Conservation (phyloP, 225 moss, liverwort and hornwort species). For the Neckera pumila region DNA sequence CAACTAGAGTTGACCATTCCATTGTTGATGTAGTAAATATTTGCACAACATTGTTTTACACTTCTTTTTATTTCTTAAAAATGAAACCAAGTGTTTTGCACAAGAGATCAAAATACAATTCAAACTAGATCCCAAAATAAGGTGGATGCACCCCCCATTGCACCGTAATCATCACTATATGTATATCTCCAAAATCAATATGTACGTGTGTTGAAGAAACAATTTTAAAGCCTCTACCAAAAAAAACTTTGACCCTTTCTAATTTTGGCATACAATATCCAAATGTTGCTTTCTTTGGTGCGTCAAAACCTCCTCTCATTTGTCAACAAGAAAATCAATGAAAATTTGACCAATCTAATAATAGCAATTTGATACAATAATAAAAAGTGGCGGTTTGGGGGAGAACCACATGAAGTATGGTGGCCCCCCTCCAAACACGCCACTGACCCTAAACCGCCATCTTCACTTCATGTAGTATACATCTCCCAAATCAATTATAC, state of each 20-base stretch:
- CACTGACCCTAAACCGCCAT: accelerated
- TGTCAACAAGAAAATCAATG: neutral
- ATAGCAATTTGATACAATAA: neutral
- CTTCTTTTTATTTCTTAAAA: neutral
- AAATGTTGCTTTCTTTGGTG: neutral
- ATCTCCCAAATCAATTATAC: neutral
- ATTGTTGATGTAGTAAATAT: accelerated
- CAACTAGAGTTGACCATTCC: neutral
- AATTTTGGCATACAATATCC: accelerated
- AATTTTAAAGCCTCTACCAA: neutral
- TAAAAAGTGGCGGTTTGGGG: accelerated
- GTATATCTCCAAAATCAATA: neutral
- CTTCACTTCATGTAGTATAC: neutral
- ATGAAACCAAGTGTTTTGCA: neutral
- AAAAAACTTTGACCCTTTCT: neutral
- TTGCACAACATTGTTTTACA: accelerated
- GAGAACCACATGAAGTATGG: neutral
- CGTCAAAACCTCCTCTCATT: accelerated
- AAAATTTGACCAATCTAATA: neutral
- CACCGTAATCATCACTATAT: neutral
- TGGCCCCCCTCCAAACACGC: accelerated
- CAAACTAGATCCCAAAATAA: neutral
- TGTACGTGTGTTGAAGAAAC: accelerated
- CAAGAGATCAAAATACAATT: neutral
- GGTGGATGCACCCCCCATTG: accelerated